Evolutionary conservation across 345 rosid genomes (phyloP).

Genomic region (Brassica napus): Da-Ae NC_063443.1:13136501-13137000

Average conservation of each 20-base stretch:
- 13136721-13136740: not conserved
- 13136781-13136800: conserved; percentile 87
- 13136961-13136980: not conserved
- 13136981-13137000: not conserved
- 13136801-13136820: conserved; percentile 89
- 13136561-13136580: not conserved
- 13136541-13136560: not conserved
- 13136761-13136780: conserved; percentile 88
- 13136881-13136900: not conserved
- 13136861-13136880: not conserved
- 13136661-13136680: not conserved
- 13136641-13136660: not conserved
- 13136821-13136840: conserved; percentile 39
- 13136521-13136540: not conserved
- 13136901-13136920: not conserved
- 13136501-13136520: not conserved
- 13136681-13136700: not conserved
- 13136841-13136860: not conserved
- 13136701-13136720: not conserved
- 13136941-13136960: not conserved
- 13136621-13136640: not conserved
- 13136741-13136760: conserved; percentile 61
- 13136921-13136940: not conserved
- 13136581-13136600: conserved; percentile 8
- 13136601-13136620: not conserved